Conservation (phyloP, 23 red algal genomes). For the Cyanidium caldarium region DNA sequence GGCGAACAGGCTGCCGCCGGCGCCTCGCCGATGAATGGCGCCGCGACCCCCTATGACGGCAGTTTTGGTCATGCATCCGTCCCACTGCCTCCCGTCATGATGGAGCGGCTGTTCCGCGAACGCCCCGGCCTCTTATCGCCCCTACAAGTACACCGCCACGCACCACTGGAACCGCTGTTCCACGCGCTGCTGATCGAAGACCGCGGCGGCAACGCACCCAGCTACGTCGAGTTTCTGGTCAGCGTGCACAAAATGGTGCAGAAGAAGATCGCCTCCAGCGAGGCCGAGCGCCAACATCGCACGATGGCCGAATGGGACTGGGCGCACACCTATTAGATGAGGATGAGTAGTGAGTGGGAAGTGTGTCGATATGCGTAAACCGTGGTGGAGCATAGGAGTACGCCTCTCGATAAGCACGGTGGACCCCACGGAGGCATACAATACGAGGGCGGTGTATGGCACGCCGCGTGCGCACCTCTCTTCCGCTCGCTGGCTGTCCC, state of each 20-base stretch:
- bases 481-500: too few species aligned
- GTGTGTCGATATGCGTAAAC: too few species aligned
- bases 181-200: slow-evolving; percentile 55
- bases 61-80: too few species aligned
- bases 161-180: slow-evolving; percentile 21
- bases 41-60: slow-evolving; percentile 17
- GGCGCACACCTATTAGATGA: not conserved
- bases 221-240: slow-evolving; percentile 63
- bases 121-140: slow-evolving; percentile 26
- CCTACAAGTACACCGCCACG: slow-evolving; percentile 12
- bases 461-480: too few species aligned
- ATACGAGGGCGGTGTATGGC: too few species aligned
- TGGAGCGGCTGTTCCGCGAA: slow-evolving; percentile 25
- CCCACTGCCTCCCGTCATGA: slow-evolving; percentile 25
- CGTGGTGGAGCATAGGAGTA: too few species aligned
- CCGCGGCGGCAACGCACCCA: slow-evolving; percentile 11
- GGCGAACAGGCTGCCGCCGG: too few species aligned
- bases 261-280: slow-evolving; percentile 34
- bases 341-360: too few species aligned
- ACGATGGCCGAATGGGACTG: not conserved
- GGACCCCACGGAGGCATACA: too few species aligned
- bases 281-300: slow-evolving; percentile 1
- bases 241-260: slow-evolving; percentile 43
- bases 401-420: too few species aligned
- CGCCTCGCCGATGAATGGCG: not conserved